Base-by-base conservation (phyloP, 2,329 filamentous ascomycete genomes). In the Alternaria burnsii region DNA sequence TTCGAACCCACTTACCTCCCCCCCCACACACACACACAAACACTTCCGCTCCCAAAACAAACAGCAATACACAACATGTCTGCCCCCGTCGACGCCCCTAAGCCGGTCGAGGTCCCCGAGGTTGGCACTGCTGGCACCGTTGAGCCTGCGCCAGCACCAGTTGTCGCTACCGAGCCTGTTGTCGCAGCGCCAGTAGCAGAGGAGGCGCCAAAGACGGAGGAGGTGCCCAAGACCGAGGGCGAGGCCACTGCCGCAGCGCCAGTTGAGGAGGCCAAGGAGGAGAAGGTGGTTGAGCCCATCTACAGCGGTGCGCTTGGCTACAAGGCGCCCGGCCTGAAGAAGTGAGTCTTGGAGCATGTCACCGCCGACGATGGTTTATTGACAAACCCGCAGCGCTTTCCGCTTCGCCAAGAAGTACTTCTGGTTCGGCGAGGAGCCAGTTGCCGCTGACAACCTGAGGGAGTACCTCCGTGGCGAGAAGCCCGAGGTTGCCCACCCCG, bases 401-500 rank as follows among this genome's bases (percentile, higher is more conserved):
- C 89, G 92, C 73, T 94, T 93, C 83, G 88, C 89, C 80, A 97
- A 97, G 88, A 93, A 93, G 79, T 92, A 92, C 84, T 97, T 98
- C 77, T 85, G 82, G 82, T 79, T 84, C 69, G 82, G 84, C 52
- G 89, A 92, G 41, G 86, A 89, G 58, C 79, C 85, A 30, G 90
- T 96, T 61, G 88, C 93, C 75, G 82, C 88, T 71, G 90, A 94
- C 82, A 86, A 90, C 76, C 86, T 97, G 58, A 81, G 85, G 70
- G 82, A 86, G 72, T 97, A 94, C 84, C 86, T 96, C 71, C 92
- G 93, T 82, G 89, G 88, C 74, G 93, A 97, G 87, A 97, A 97
- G 89, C 85, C 89, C 58, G 85, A 89, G 55, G 85, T 89, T 68
- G 90, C 91, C 63, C 90, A 96, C 83, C 86, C 91, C 69, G 90